A percentile compares a stretch with the other conserved stretches of the same genome.
Conservation (phyloP, 768 basidiomycete genomes). For the Macrolepiota dolichaula region DNA sequence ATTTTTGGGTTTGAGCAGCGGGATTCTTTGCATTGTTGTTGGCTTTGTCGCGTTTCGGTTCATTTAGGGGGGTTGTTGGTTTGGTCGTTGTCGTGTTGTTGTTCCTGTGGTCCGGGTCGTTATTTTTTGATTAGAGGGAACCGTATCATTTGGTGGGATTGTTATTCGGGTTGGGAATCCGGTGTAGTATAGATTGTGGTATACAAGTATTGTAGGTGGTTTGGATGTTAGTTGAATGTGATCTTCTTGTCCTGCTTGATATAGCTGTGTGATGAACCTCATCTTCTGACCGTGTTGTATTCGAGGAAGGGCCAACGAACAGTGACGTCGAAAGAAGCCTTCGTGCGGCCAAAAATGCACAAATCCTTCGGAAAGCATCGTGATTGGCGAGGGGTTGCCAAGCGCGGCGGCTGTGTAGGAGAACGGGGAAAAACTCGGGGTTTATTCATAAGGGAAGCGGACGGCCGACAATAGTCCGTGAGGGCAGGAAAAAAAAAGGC, state of each 20-base stretch:
- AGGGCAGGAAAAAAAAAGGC: too few species aligned
- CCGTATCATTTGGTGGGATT: background rate
- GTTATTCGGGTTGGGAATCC: background rate
- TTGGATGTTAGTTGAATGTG: background rate
- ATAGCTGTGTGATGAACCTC: background rate
- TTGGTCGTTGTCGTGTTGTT: background rate
- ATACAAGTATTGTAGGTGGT: background rate
- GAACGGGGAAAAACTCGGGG: too few species aligned
- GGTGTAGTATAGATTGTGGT: background rate
- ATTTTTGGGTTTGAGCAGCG: constrained; percentile 12
- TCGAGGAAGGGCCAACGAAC: too few species aligned
- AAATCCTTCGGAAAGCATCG: too few species aligned
- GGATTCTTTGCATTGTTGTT: background rate
- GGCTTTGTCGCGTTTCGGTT: background rate
- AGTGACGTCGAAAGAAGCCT: too few species aligned
- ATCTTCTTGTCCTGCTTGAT: background rate
- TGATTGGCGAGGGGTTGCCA: too few species aligned
- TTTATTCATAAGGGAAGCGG: too few species aligned
- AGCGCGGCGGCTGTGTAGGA: too few species aligned
- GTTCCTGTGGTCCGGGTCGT: background rate
- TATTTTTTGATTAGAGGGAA: background rate
- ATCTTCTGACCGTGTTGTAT: too few species aligned
- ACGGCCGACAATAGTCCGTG: too few species aligned
- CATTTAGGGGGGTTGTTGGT: background rate
- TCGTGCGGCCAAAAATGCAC: too few species aligned